These are phyloP conservation scores for Desmodesmus armatus DNA, from an alignment of 139 green algal species.

Conservation along the genomic window DNA sequence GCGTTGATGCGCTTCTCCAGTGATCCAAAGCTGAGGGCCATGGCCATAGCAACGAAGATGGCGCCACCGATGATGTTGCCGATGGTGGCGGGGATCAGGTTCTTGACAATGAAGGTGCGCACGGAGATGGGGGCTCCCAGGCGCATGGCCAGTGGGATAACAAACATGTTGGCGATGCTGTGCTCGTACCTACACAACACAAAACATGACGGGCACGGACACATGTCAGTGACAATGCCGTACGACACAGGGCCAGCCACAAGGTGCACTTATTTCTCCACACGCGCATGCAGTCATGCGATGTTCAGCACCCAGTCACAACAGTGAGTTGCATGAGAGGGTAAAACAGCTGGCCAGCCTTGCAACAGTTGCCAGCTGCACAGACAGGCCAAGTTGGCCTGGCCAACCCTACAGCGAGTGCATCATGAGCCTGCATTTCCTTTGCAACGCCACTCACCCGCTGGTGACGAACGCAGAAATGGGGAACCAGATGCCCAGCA, in stretches of 20 bases:
- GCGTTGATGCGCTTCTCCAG: slow-evolving; percentile 51
- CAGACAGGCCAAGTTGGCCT: no score
- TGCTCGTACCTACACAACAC: slow-evolving; percentile 70
- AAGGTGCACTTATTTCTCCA: no score
- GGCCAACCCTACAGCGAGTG: no score
- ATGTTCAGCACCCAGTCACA: no score
- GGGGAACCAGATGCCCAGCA: slow-evolving; percentile 76
- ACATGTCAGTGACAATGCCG: neutral
- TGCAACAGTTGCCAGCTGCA: no score
- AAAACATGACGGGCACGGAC: neutral
- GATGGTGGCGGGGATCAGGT: slow-evolving; percentile 86
- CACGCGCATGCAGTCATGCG: no score
- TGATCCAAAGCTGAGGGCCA: slow-evolving; percentile 64
- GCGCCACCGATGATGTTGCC: slow-evolving; percentile 88
- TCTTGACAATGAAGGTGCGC: slow-evolving; percentile 68
- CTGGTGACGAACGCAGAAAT: slow-evolving; percentile 84
- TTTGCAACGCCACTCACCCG: no score
- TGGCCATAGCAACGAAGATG: slow-evolving; percentile 74
- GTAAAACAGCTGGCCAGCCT: no score
- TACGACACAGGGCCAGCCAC: no score
- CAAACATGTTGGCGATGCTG: slow-evolving; percentile 82
- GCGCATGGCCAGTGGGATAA: slow-evolving; percentile 53
- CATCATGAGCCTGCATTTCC: no score
- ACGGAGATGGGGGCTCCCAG: slow-evolving; percentile 63
- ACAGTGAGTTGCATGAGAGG: no score